Percentiles rank a stretch among this genome's conserved stretches.
Conservation (phyloP, 805 yeast genomes). For the Monosporozyma aquatica region DNA sequence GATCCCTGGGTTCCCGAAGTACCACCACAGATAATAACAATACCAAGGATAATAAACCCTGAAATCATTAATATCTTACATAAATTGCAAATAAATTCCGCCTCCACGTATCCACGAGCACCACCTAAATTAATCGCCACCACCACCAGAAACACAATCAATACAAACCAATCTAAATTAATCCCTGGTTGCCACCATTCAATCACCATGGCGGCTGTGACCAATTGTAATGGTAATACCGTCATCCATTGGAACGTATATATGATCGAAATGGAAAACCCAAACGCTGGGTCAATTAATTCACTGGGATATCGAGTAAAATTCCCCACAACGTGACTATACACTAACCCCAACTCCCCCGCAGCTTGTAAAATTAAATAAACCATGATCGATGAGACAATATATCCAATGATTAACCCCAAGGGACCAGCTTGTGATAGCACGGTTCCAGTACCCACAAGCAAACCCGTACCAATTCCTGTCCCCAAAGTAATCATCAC, state of each 20-base stretch:
- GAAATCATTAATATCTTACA: constrained; percentile 37
- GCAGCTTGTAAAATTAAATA: constrained; percentile 47
- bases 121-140: constrained; percentile 43
- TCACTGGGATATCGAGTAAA: constrained; percentile 46
- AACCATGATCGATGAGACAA: constrained; percentile 46
- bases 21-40: constrained; percentile 38
- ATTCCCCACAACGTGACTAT: constrained; percentile 49
- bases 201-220: constrained; percentile 46
- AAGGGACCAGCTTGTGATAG: constrained; percentile 37
- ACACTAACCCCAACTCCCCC: constrained; percentile 55
- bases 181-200: constrained; percentile 35
- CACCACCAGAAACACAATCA: constrained; percentile 29
- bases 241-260: constrained; percentile 48
- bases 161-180: constrained; percentile 24
- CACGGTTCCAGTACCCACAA: constrained; percentile 45
- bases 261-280: constrained; percentile 55
- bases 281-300: constrained; percentile 50
- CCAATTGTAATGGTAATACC: constrained; percentile 46
- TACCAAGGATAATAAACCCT: constrained; percentile 43
- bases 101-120: constrained; percentile 46
- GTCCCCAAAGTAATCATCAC: constrained; percentile 60
- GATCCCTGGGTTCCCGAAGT: constrained; percentile 35
- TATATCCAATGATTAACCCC: constrained; percentile 44
- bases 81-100: constrained; percentile 40
- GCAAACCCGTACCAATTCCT: constrained; percentile 68